A percentile compares a stretch with the other conserved stretches of the same genome.
phyloP scores from a whole-genome alignment of 331 rosid species.

The Rhamnella rubrinervis region DNA sequence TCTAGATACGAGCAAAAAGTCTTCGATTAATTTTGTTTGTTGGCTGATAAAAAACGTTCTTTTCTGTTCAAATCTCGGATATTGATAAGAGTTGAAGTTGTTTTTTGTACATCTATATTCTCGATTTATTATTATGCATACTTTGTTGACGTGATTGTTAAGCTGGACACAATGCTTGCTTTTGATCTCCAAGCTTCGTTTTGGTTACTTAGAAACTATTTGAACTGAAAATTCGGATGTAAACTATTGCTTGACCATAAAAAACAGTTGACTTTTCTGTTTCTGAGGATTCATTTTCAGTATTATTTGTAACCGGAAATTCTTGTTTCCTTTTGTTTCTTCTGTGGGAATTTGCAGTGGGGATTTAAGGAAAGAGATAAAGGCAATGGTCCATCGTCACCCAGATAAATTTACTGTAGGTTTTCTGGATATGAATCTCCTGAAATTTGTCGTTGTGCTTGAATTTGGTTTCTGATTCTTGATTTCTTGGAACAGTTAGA shows the following conservation, averaged over 20 bases:
- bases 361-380: conserved; percentile 72
- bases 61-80: conserved; percentile 9
- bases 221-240: conserved; percentile 4
- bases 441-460: conserved; percentile 24
- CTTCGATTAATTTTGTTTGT: background rate
- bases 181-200: background rate
- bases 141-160: too few relatives aligned
- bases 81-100: background rate
- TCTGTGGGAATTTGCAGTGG: conserved; percentile 57
- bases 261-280: background rate
- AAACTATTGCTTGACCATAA: background rate
- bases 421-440: conserved; percentile 16
- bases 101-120: background rate
- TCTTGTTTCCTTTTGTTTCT: conserved; percentile 15
- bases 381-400: conserved; percentile 79
- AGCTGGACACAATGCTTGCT: too few relatives aligned
- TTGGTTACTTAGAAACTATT: background rate
- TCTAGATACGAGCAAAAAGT: background rate
- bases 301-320: background rate
- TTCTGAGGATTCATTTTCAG: background rate
- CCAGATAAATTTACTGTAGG: conserved; percentile 73
- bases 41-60: background rate
- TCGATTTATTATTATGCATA: background rate
- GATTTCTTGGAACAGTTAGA: conserved; percentile 48
- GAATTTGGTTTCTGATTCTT: conserved; percentile 26